Evolutionary conservation across 176 grass and related monocot genomes (phyloP).

Genomic region (Cocos nucifera): DNA sequence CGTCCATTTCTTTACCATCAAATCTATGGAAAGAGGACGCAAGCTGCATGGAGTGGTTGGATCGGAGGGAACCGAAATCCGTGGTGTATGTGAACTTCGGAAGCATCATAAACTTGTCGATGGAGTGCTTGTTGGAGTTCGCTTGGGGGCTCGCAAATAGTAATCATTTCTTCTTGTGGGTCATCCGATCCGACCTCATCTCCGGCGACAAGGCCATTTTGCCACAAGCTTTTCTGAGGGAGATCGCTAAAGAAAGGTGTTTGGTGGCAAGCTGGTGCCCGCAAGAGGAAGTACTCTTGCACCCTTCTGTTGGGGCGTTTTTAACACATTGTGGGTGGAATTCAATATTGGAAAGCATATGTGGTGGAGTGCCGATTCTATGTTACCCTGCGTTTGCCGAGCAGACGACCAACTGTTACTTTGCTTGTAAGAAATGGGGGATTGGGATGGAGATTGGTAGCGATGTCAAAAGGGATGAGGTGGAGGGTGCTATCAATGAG

Average conservation of each 20-base stretch:
- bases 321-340: conserved; percentile 42
- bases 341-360: conserved; percentile 23
- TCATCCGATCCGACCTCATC: conserved; percentile 1
- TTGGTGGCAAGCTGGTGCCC: conserved; percentile 32
- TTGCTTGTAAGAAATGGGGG: conserved; percentile 23
- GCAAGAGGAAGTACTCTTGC: conserved; percentile 27
- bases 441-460: conserved; percentile 16
- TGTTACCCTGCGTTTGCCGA: conserved; percentile 30
- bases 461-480: conserved; percentile 12
- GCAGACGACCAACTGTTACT: conserved; percentile 29
- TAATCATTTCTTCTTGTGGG: no score
- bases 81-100: no score
- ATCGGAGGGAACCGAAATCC: no score
- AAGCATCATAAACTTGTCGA: no score
- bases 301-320: conserved; percentile 30
- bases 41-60: no score
- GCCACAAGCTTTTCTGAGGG: conserved; percentile 4
- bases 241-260: conserved; percentile 10
- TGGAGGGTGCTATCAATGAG: conserved; percentile 20
- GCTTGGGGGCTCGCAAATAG: no score
- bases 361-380: conserved; percentile 17
- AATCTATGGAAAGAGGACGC: no score
- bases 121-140: no score
- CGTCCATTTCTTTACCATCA: no score
- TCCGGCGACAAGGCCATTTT: not conserved